A percentile compares a stretch with the other conserved stretches of the same genome.
Conservation (phyloP, 768 basidiomycete species). For the Dentipellis sp. region DNA sequence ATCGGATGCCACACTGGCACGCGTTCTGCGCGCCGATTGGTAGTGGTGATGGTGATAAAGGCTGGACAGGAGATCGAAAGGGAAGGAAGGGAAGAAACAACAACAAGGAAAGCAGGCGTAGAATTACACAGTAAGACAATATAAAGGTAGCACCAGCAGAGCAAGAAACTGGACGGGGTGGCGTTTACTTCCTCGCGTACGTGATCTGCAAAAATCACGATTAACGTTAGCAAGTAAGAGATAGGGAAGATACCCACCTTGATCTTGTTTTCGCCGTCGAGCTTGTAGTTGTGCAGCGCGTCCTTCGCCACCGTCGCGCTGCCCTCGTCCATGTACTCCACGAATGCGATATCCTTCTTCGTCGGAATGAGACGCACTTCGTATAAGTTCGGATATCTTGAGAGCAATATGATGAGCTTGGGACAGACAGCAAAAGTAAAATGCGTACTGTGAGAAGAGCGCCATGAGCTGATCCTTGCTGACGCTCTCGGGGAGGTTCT, state of each 20-base stretch:
- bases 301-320: slow-evolving; percentile 90
- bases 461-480: slow-evolving; percentile 88
- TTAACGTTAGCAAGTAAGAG: not conserved
- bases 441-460: slow-evolving; percentile 80
- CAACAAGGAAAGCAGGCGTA: not conserved
- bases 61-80: no score
- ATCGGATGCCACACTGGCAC: no score
- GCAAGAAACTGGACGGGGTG: not conserved
- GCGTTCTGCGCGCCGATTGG: no score
- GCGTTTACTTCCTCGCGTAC: slow-evolving; percentile 14
- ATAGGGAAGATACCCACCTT: slow-evolving; percentile 45
- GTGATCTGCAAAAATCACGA: slow-evolving; percentile 9
- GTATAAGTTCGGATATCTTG: slow-evolving; percentile 90
- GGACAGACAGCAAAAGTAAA: not conserved
- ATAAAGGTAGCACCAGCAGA: not conserved
- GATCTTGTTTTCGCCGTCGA: slow-evolving; percentile 97
- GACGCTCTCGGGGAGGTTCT: slow-evolving; percentile 89
- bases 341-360: slow-evolving; percentile 96
- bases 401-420: not conserved
- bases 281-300: slow-evolving; percentile 93
- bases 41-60: no score
- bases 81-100: not conserved
- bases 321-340: slow-evolving; percentile 92
- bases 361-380: slow-evolving; percentile 98
- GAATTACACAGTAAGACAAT: not conserved